These are phyloP conservation scores for Epichloe uncinata DNA, from an alignment of 2,329 filamentous ascomycete genomes.

Conservation along the genomic window DNA sequence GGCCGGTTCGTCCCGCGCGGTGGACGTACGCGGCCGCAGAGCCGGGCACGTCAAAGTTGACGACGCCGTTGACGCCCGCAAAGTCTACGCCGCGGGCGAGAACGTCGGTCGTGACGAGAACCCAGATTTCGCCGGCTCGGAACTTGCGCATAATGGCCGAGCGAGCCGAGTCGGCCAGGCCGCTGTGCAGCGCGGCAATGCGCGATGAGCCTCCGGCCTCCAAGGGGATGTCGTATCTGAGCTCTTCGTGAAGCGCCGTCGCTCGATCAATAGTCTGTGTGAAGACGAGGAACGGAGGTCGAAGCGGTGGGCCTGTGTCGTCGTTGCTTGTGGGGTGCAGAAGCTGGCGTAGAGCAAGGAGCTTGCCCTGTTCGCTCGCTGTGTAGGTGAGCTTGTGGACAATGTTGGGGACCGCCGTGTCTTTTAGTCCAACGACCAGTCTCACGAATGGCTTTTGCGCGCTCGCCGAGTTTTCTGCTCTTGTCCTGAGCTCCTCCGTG, in stretches of 20 bases:
- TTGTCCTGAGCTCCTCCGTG: constrained; percentile 48
- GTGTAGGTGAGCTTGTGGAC: constrained; percentile 81
- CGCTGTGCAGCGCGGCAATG: constrained; percentile 82
- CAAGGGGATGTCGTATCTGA: constrained; percentile 86
- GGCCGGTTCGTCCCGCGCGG: constrained; percentile 79
- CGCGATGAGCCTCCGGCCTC: constrained; percentile 74
- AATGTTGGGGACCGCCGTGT: constrained; percentile 87
- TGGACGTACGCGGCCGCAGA: constrained; percentile 85
- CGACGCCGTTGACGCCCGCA: constrained; percentile 84
- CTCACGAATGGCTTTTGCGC: constrained; percentile 50
- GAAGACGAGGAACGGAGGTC: constrained; percentile 88
- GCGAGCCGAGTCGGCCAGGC: constrained; percentile 62
- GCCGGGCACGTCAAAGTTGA: constrained; percentile 96
- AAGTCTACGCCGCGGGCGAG: constrained; percentile 90
- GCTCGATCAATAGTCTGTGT: constrained; percentile 92
- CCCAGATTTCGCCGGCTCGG: constrained; percentile 85
- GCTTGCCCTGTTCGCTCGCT: constrained; percentile 84
- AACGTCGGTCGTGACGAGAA: constrained; percentile 90
- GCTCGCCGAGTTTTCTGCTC: constrained; percentile 27
- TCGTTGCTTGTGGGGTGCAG: constrained; percentile 56
- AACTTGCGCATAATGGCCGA: constrained; percentile 79
- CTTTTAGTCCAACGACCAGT: constrained; percentile 90
- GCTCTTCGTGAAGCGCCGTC: constrained; percentile 72
- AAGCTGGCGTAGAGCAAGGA: constrained; percentile 80
- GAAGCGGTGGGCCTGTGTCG: constrained; percentile 46